Evolutionary conservation across 2,329 filamentous ascomycete genomes (phyloP).

Genomic region (Endoconidiophora laricicola): DNA sequence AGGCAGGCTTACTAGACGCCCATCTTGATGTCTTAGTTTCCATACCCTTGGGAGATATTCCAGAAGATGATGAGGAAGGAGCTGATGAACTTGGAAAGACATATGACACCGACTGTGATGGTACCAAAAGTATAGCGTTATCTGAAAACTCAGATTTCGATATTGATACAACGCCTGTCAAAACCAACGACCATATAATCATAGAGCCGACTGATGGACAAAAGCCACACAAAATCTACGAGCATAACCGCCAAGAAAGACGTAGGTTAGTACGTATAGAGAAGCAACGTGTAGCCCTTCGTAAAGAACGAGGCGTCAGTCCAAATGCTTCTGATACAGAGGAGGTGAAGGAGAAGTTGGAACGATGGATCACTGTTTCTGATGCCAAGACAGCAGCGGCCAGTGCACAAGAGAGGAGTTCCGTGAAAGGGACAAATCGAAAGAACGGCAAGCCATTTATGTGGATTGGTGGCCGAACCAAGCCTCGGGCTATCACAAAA

Average conservation of each 20-base stretch:
- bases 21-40: background rate
- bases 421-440: background rate
- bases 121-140: too few relatives aligned
- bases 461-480: too few relatives aligned
- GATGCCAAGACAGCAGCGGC: constrained; percentile 1
- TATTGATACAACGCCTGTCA: constrained; percentile 1
- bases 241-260: background rate
- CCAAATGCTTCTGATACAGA: background rate
- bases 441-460: background rate
- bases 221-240: background rate
- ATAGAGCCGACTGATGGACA: background rate
- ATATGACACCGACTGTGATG: too few relatives aligned
- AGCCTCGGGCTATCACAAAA: too few relatives aligned
- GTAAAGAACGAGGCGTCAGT: background rate
- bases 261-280: constrained; percentile 8
- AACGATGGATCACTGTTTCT: constrained; percentile 2
- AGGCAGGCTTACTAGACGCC: background rate
- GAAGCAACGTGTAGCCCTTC: constrained; percentile 3
- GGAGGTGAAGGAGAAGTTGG: constrained; percentile 5
- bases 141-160: background rate
- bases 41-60: constrained; percentile 1
- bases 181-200: constrained; percentile 1
- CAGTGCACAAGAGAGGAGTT: background rate
- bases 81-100: too few relatives aligned
- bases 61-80: background rate